Evolutionary conservation across 2,329 filamentous ascomycete species (phyloP), one percentile per base, ranked within the genome.

Genomic region (Xylariaceae sp.): DNA sequence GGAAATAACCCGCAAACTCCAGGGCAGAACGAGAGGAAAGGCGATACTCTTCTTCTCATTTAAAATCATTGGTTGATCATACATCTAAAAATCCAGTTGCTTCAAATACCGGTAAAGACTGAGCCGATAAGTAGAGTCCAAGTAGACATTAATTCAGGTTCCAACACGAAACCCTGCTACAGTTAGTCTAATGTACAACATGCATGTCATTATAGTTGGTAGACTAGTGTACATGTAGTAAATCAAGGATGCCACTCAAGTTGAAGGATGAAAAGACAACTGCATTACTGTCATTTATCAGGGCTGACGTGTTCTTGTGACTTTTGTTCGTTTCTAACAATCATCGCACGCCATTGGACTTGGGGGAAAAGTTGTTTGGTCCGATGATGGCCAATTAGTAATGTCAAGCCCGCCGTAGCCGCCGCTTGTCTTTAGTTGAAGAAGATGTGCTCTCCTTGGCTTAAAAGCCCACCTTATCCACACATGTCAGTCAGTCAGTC

Each of bases 401-500:
- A 54, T 58, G 37, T 26, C 43, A 31, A 24, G 49, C 39, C 45
- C 51, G 58, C 58, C 34, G 45, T 29, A 47, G 36, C 58, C 49
- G 56, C 50, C 6, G 26, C 33, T 21, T 17, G 47, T 26, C 11
- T 12, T 31, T 31, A 12, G 28, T 31, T 31, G 28, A 12, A 31
- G 6, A 31, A 31, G 6, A 7, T 31, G 6, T 31, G 7, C 19
- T 44, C 19, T 7, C 23, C 7, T 44, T 28, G 11, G 37, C 16
- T 49, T 49, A 46, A 61, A 61, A 43, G 29, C 54, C 53, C 28
- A 40, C 17, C n/a, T 31, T 9, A 21, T 51, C 54, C 58, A 33
- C 40, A 33, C 26, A 46, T 31, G 24, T 28, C 21, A 24, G 17
- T 28, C 6, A n/a, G n/a, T n/a, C n/a, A n/a, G n/a, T n/a, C n/a